Evolutionary conservation across 352 stramenopile species (phyloP).

Genomic region (Hyphochytrium catenoides): DNA sequence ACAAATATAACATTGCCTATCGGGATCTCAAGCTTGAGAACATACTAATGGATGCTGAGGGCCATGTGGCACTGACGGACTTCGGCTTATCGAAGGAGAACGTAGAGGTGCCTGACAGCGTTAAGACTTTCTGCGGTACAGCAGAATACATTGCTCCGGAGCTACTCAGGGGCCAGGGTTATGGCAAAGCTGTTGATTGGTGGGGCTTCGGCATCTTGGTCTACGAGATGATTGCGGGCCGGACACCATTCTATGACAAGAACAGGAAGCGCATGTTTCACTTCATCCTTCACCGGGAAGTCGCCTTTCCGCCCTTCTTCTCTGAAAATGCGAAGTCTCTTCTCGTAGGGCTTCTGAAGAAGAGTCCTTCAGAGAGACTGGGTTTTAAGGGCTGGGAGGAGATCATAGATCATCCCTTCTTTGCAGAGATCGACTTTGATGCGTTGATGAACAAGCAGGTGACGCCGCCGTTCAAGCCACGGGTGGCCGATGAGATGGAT

Average conservation of each 20-base stretch:
- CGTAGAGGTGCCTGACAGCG: slow-evolving; percentile 52
- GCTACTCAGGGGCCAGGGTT: slow-evolving; percentile 58
- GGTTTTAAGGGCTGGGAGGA: slow-evolving; percentile 53
- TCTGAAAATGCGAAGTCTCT: slow-evolving; percentile 60
- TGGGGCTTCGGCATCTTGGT: slow-evolving; percentile 76
- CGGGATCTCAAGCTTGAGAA: slow-evolving; percentile 85
- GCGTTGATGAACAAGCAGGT: slow-evolving; percentile 43
- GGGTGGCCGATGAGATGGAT: slow-evolving; percentile 49
- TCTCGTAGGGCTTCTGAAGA: slow-evolving; percentile 38
- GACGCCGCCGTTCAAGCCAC: slow-evolving; percentile 59
- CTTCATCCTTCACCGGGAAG: slow-evolving; percentile 68
- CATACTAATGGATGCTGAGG: slow-evolving; percentile 78
- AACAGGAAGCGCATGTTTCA: slow-evolving; percentile 85
- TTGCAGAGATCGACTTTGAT: slow-evolving; percentile 57
- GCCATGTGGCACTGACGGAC: slow-evolving; percentile 72
- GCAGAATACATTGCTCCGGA: slow-evolving; percentile 77
- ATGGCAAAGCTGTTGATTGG: slow-evolving; percentile 74
- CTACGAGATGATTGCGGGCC: slow-evolving; percentile 83
- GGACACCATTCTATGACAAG: slow-evolving; percentile 82
- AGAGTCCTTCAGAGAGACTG: slow-evolving; percentile 50
- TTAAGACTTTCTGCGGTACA: slow-evolving; percentile 76
- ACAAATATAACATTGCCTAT: slow-evolving; percentile 78
- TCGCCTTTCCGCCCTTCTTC: slow-evolving; percentile 58
- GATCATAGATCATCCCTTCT: slow-evolving; percentile 68
- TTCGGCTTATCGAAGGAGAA: slow-evolving; percentile 78